A percentile compares a stretch with the other conserved stretches of the same genome.
Conservation (phyloP, 2,329 filamentous ascomycete species). For the Aspergillus sp. region DNA sequence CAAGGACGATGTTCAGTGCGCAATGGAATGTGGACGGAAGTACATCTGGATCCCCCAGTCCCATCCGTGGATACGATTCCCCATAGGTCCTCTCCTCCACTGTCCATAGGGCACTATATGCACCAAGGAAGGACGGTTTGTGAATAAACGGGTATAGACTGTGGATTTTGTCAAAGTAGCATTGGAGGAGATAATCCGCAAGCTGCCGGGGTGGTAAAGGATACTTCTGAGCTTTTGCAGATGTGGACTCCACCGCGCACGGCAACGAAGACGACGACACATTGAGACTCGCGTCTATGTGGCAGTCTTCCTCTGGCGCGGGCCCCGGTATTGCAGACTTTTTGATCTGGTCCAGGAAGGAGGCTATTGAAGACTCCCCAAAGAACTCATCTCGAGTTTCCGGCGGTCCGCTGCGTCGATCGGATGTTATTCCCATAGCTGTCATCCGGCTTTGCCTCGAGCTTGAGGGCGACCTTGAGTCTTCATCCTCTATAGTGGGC, state of each 20-base stretch:
- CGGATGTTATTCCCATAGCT: background rate
- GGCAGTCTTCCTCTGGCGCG: background rate
- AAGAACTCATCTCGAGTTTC: background rate
- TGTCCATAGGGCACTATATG: slow-evolving; percentile 41
- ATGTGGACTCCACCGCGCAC: background rate
- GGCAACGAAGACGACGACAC: too few species aligned
- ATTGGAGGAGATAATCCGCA: slow-evolving; percentile 42
- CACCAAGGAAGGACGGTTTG: slow-evolving; percentile 38
- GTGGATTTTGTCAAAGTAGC: slow-evolving; percentile 42
- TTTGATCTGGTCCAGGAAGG: too few species aligned
- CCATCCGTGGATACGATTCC: slow-evolving; percentile 19
- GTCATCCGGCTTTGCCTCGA: background rate
- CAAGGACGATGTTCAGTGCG: slow-evolving; percentile 45
- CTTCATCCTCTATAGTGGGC: too few species aligned
- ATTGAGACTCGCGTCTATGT: too few species aligned
- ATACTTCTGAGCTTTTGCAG: background rate
- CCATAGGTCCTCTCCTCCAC: background rate
- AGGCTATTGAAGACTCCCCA: background rate
- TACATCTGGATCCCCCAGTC: slow-evolving; percentile 33
- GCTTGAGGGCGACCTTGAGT: background rate
- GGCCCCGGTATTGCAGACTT: background rate
- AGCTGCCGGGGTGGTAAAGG: slow-evolving; percentile 41
- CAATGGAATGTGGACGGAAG: slow-evolving; percentile 42
- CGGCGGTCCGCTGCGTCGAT: background rate
- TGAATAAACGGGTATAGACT: slow-evolving; percentile 48